phyloP scores from a whole-genome alignment of 75 land plant genomes.

The Sequoia sempervirens region DNA sequence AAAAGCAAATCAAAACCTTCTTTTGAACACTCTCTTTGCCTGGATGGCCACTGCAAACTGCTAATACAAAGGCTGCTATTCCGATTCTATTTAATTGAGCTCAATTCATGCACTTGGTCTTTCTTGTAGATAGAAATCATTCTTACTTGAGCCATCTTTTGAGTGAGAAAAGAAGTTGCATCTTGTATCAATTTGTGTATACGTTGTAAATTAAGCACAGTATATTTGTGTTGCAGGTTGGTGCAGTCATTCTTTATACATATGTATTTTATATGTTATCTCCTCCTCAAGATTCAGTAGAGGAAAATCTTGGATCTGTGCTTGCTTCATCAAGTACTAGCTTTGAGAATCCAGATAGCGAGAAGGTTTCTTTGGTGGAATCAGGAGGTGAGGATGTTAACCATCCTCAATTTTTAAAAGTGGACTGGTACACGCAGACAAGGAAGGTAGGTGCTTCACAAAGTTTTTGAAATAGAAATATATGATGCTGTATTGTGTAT shows the following conservation, averaged over 20 bases:
- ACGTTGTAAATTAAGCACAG: background rate
- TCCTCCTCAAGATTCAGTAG: slow-evolving; percentile 62
- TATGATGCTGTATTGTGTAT: background rate
- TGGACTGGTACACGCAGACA: background rate
- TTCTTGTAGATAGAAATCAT: background rate
- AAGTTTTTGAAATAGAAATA: background rate
- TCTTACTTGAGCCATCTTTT: background rate
- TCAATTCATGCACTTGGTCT: background rate
- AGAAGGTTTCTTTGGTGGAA: slow-evolving; percentile 35
- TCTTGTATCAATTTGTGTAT: background rate
- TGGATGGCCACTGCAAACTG: background rate
- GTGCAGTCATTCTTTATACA: slow-evolving; percentile 87
- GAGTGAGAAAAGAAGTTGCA: background rate
- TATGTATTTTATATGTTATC: slow-evolving; percentile 87
- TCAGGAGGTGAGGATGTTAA: slow-evolving; percentile 8
- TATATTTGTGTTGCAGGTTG: slow-evolving; percentile 52
- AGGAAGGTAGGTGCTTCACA: slow-evolving; percentile 7
- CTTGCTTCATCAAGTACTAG: background rate
- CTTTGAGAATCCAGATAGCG: slow-evolving; percentile 16
- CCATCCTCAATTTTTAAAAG: background rate
- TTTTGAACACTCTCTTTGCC: background rate
- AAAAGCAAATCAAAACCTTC: background rate
- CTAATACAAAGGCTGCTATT: background rate
- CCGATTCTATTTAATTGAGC: background rate
- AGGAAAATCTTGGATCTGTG: slow-evolving; percentile 29